Evolutionary conservation across 2,329 filamentous ascomycete genomes (phyloP), one percentile per base, ranked within the genome.

Genomic region (Magnaporthiopsis poae): DNA sequence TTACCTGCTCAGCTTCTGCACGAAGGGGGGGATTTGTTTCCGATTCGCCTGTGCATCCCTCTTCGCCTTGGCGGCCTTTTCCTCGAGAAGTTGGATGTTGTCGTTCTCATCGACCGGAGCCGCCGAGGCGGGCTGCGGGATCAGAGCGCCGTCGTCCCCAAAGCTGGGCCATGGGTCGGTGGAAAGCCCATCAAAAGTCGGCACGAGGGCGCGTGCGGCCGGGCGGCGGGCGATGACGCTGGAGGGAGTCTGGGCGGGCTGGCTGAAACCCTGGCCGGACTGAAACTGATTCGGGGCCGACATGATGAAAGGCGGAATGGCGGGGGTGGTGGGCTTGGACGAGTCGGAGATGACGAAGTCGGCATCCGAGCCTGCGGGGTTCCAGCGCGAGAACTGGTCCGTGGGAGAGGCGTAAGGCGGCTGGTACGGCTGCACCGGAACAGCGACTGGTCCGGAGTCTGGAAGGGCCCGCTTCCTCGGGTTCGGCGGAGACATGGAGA

Each of bases 1-100:
- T 79, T 81, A 96, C 94, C 94, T 98, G 87, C 92, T 96, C 66
- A 99, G 80, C 75, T 99, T 99, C 77, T 97, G 93, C 61, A 99
- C 93, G 80, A 99, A 99, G 0, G 95, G 94, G 0, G 95, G 94
- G 13, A 99, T 98, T 73, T 96, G 91, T 78, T 98, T 98, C 72
- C 93, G 84, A 77, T 96, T 98, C 21, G 89, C 85, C 75, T 93
- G 90, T 0, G 93, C 89, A 67, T 98, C 95, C 74, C 89, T 87
- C 80, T 96, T 96, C 11, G 92, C 92, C 69, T 90, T 81, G 70
- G 89, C 83, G 29, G 92, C 93, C 77, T 88, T 88, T 74, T 90
- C 87, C 74, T 96, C 92, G 68, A 97, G 79, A 66, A 90, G 82
- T 69, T 93, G 90, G 68, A 96, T 84, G 70, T 88, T 91, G 70